phyloP scores from a whole-genome alignment of 208 protist genomes.

The Wallacemonas rigidus region DNA sequence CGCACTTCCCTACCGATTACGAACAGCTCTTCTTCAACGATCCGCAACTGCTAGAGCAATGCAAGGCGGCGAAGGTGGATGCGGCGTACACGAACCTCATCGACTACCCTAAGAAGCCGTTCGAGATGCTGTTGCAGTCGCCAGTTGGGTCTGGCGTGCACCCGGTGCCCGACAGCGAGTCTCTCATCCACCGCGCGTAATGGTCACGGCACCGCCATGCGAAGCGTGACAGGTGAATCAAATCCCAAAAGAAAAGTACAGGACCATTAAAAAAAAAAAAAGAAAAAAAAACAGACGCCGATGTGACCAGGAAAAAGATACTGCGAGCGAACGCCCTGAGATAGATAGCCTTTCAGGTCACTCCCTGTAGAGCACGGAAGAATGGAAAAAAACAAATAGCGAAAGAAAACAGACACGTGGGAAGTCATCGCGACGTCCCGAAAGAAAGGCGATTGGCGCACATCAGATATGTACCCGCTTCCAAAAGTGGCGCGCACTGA shows the following conservation, averaged over 20 bases:
- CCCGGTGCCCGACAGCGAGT: conserved; percentile 55
- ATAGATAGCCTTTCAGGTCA: too few species aligned
- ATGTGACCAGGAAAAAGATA: too few species aligned
- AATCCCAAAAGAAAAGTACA: not conserved
- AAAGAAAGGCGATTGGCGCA: too few species aligned
- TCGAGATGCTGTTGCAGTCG: conserved; percentile 88
- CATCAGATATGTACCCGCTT: too few species aligned
- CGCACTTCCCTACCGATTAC: conserved; percentile 89
- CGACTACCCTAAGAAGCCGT: conserved; percentile 77
- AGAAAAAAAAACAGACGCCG: not conserved
- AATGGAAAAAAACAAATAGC: too few species aligned
- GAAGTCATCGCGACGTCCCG: too few species aligned
- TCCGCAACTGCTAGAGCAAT: conserved; percentile 42
- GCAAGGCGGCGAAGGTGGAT: conserved; percentile 33
- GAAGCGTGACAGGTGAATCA: not conserved
- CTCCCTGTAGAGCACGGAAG: too few species aligned
- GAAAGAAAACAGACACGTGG: too few species aligned
- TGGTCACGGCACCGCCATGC: not conserved
- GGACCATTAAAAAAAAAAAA: not conserved
- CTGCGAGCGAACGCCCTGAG: too few species aligned
- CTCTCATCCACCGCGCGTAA: conserved; percentile 32
- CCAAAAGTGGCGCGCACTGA: too few species aligned
- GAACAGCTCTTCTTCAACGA: conserved; percentile 80
- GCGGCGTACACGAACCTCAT: conserved; percentile 56
- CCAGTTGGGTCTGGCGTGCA: conserved; percentile 71